A percentile compares a stretch with the other conserved stretches of the same genome.
Conservation (phyloP, 805 yeast genomes). For the Candida coquimbonensis region DNA sequence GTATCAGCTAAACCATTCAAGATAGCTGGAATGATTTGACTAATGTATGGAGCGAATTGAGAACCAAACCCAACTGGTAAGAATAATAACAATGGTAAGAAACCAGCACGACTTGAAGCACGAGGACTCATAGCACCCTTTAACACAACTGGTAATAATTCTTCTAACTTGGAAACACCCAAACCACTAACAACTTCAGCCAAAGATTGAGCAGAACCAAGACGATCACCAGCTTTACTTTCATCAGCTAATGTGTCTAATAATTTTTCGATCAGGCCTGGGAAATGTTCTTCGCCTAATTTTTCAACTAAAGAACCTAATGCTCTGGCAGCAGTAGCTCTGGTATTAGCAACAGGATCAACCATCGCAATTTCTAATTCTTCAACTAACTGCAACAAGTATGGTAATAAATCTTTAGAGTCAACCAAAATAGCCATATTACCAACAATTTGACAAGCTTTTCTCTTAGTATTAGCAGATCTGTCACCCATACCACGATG, state of each 20-base stretch:
- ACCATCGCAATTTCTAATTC: conserved; percentile 94
- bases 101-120: conserved; percentile 80
- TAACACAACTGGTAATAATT: conserved; percentile 74
- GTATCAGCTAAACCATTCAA: conserved; percentile 85
- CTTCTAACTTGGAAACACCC: conserved; percentile 83
- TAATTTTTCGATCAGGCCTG: conserved; percentile 78
- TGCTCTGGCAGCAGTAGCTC: conserved; percentile 97
- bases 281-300: conserved; percentile 93
- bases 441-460: conserved; percentile 97
- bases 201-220: conserved; percentile 96
- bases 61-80: conserved; percentile 92
- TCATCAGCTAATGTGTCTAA: conserved; percentile 72
- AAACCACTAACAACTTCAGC: conserved; percentile 91
- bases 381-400: conserved; percentile 65
- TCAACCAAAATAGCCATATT: conserved; percentile 97
- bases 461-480: conserved; percentile 86
- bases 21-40: conserved; percentile 84
- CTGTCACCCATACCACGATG: conserved; percentile 94
- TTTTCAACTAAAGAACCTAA: conserved; percentile 94
- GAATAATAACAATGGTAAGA: conserved; percentile 80
- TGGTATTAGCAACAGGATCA: conserved; percentile 94
- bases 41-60: conserved; percentile 84
- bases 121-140: conserved; percentile 62
- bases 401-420: conserved; percentile 76
- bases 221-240: conserved; percentile 75